Evolutionary conservation across 108 stramenopile species (phyloP), one percentile per base, ranked within the genome.

Genomic region (Stephanodiscus triporus): DNA sequence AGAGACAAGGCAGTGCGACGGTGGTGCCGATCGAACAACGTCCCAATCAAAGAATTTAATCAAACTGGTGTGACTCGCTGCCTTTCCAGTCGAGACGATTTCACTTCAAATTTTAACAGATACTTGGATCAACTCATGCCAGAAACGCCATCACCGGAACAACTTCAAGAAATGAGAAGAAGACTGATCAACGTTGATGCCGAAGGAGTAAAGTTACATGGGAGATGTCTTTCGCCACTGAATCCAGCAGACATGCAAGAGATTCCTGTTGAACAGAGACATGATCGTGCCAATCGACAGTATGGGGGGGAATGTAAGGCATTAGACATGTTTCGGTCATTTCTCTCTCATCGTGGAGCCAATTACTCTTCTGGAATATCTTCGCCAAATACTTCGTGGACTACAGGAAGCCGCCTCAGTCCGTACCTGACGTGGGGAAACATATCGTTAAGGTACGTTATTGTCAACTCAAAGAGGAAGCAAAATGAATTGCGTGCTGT

Each of bases 371-470:
- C 78, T 32, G 85, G 84, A 1, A 88, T 91, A 40, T 91, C 89
- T 9, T 88, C 89, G 20, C 89, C 87, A 5, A 88, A 87, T 38
- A 67, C 84, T 48, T 76, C 84, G 13, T 88, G 87, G 89, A 87
- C 84, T n/a, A 80, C 87, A 13, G 85, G 89, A 13, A 85, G 86
- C 34, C 63, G 89, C 19, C 67, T 91, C 27, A 88, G 86, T 7
- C 84, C 86, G 2, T 91, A 87, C 61, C 54, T 91, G 53, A 83
- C 80, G 6, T 91, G 87, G 87, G 89, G 89, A 0, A 68, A 87
- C 55, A 75, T 91, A 17, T 83, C 81, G 16, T 64, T 87, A 34
- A 74, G 89, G 37, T 63, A 77, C 51, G 89, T 91, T 11, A 61
- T 85, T 43, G 47, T 68, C 19, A 48, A 32, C 4, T 43, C 85